Base-by-base conservation (phyloP, 306 rosid genomes). In the Glycine latifolia region DNA sequence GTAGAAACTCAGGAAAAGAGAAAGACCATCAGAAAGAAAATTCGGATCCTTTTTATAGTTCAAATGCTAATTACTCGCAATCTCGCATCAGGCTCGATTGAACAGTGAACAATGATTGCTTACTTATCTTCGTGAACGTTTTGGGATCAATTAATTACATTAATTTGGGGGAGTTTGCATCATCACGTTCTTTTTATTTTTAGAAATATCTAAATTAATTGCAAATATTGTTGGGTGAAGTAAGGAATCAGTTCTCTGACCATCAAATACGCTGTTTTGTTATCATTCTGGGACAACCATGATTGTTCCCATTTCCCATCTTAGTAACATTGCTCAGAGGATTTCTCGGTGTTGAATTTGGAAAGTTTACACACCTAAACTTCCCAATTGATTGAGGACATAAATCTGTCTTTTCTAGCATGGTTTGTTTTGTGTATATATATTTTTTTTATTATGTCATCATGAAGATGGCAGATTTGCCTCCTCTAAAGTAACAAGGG, bases 211-310 rank as follows among this genome's bases (percentile, higher is more conserved):
- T 0, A 48, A 10, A 74, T 66, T 74, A n/a, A 65, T 65, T 54
- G 49, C 13, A 53, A 54, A 74, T 1, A 11, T 46, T 75, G 47
- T 15, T 74, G 9, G 17, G 12, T 43, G 13, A 66, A 75, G 26
- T 46, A 35, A 47, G 37, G 16, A 82, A 59, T 59, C 67, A 56
- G 48, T 69, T 53, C 67, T 68, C 73, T 49, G 39, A 56, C 52
- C 7, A 41, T 41, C 15, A 67, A 82, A 56, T 59, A 59, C 4
- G 5, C 47, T 33, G 17, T 43, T 53, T 17, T 17, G 35, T 54
- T 53, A 1, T 10, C 11, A 49, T 60, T 49, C 8, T 31, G 71
- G 49, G 16, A 55, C 44, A 31, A 11, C 9, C 7, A 65, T 44
- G 35, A 54, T 33, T 75, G 41, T 76, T 58, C 58, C 56, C 49